Conservation (phyloP, 73 alveolate genomes). For the Stentor coeruleus region DNA sequence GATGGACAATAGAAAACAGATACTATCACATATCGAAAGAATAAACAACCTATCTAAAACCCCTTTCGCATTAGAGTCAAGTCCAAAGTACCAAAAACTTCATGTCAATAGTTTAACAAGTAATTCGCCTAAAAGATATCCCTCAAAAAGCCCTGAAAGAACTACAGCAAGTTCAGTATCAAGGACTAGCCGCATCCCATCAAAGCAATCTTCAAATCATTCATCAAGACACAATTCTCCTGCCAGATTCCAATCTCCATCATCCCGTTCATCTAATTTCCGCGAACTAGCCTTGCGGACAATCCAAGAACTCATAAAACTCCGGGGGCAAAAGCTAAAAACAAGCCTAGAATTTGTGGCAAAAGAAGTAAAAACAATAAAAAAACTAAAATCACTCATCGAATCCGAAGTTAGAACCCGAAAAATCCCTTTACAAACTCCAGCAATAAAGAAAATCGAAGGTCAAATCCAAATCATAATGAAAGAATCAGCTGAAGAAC, state of each 20-base stretch:
- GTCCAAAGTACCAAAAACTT: too few relatives aligned
- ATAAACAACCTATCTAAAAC: too few relatives aligned
- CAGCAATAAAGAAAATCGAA: background rate
- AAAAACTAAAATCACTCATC: background rate
- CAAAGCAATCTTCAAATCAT: background rate
- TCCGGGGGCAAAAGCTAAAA: background rate
- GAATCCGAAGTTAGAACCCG: background rate
- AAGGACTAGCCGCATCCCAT: too few relatives aligned
- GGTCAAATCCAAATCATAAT: too few relatives aligned
- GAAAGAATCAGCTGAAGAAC: background rate
- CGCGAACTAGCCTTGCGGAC: background rate
- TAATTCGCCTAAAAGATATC: too few relatives aligned
- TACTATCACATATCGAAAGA: too few relatives aligned
- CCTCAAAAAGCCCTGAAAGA: too few relatives aligned
- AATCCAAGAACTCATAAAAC: background rate
- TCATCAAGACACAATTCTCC: background rate
- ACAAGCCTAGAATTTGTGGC: background rate
- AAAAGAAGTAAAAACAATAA: too few relatives aligned
- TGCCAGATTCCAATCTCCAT: background rate
- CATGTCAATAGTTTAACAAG: too few relatives aligned
- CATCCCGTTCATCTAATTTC: background rate
- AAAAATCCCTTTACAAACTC: background rate
- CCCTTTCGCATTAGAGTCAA: too few relatives aligned
- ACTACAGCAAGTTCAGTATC: too few relatives aligned
- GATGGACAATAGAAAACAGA: too few relatives aligned